These are phyloP conservation scores for Xylariaceae sp. DNA, from an alignment of 2,329 filamentous ascomycete genomes.

Conservation along the genomic window DNA sequence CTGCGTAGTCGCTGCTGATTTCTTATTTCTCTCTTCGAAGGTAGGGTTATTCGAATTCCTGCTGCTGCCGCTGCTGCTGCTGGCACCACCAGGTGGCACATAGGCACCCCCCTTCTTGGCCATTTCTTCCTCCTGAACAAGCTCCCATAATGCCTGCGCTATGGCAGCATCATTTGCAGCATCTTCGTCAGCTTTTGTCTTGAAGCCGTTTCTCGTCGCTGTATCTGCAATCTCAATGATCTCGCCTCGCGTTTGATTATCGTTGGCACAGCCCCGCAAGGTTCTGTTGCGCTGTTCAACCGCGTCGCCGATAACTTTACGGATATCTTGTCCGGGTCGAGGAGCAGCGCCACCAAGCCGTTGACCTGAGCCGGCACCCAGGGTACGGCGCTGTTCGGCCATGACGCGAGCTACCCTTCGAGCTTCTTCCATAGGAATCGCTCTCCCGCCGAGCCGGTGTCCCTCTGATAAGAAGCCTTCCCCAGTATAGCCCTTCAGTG, in stretches of 20 bases:
- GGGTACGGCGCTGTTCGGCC: conserved; percentile 63
- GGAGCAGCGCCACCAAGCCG: conserved; percentile 62
- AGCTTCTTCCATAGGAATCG: conserved; percentile 68
- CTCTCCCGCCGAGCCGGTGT: conserved; percentile 63
- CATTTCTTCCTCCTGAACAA: conserved; percentile 74
- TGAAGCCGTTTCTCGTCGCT: conserved; percentile 69
- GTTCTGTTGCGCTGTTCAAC: conserved; percentile 63
- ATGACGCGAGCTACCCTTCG: conserved; percentile 68
- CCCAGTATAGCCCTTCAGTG: conserved; percentile 81
- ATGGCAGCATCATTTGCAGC: conserved; percentile 86
- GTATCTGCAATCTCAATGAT: conserved; percentile 60
- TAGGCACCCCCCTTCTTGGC: conserved; percentile 53
- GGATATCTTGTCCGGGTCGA: conserved; percentile 60
- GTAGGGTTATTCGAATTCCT: not conserved
- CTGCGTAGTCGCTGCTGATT: conserved; percentile 37
- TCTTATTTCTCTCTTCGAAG: conserved; percentile 41
- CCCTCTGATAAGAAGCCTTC: conserved; percentile 81
- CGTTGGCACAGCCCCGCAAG: conserved; percentile 71
- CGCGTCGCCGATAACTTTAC: conserved; percentile 67
- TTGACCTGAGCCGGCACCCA: conserved; percentile 61
- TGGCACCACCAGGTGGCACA: conserved; percentile 43
- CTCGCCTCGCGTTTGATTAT: conserved; percentile 60
- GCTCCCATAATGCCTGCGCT: conserved; percentile 76
- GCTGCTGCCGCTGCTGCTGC: not conserved
- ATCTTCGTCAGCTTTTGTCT: conserved; percentile 80